Evolutionary conservation across 2,329 filamentous ascomycete genomes (phyloP).

Genomic region (Pestalotiopsis sp.): DNA sequence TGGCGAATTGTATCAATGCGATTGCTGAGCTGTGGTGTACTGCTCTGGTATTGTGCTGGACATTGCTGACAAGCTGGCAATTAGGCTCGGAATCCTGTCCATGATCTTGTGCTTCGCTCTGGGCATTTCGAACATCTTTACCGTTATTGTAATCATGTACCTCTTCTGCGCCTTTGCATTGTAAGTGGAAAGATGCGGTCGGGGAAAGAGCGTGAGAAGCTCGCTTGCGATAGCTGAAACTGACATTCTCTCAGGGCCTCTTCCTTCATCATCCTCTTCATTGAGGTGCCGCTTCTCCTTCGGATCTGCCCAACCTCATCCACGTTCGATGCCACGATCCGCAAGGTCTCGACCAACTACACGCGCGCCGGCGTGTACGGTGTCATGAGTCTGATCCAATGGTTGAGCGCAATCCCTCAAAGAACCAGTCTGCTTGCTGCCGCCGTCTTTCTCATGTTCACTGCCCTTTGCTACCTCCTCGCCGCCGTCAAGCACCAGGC

Average conservation of each 20-base stretch:
- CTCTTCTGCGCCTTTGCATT: slow-evolving; percentile 52
- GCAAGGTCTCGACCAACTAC: slow-evolving; percentile 93
- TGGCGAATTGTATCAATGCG: neutral
- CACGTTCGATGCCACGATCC: slow-evolving; percentile 86
- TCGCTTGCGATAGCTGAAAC: neutral
- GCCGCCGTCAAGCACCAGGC: slow-evolving; percentile 82
- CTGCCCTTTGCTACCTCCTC: slow-evolving; percentile 78
- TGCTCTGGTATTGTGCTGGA: neutral
- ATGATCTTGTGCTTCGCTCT: slow-evolving; percentile 73
- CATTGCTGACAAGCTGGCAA: slow-evolving; percentile 21
- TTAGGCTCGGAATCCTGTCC: slow-evolving; percentile 69
- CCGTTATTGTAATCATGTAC: slow-evolving; percentile 43
- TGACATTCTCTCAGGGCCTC: slow-evolving; percentile 54
- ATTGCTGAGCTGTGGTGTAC: neutral
- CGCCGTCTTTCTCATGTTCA: slow-evolving; percentile 77
- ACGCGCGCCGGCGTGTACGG: slow-evolving; percentile 89
- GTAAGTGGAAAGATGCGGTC: slow-evolving; percentile 37
- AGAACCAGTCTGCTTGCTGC: slow-evolving; percentile 81
- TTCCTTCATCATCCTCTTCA: slow-evolving; percentile 76
- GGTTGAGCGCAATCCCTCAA: slow-evolving; percentile 70
- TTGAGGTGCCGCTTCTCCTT: slow-evolving; percentile 91
- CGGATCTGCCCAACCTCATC: slow-evolving; percentile 96
- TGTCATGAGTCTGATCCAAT: slow-evolving; percentile 81
- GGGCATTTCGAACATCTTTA: slow-evolving; percentile 70
- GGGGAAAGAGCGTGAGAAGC: neutral